Conservation (phyloP, 2,329 filamentous ascomycete genomes). For the Fusarium torulosum region DNA sequence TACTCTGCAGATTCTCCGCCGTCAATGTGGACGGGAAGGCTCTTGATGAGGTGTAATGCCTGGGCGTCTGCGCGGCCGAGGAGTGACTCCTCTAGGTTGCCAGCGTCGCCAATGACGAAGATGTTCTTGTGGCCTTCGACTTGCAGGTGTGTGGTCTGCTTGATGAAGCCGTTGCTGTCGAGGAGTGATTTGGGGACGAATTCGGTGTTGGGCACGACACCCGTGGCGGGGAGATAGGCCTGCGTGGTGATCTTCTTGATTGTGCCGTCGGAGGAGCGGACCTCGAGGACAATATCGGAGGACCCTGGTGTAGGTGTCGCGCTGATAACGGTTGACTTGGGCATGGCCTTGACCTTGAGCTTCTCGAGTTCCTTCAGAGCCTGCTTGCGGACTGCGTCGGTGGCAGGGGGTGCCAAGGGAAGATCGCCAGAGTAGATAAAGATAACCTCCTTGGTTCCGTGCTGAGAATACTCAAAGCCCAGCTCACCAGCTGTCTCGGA, state of each 20-base stretch:
- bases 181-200: conserved; percentile 57
- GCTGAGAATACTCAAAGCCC: conserved; percentile 59
- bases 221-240: conserved; percentile 62
- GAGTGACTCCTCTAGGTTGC: conserved; percentile 56
- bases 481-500: conserved; percentile 66
- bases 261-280: conserved; percentile 52
- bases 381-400: conserved; percentile 56
- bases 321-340: conserved; percentile 55
- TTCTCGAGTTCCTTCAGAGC: conserved; percentile 57
- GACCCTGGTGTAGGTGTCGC: conserved; percentile 41
- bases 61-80: conserved; percentile 52
- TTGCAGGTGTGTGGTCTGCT: conserved; percentile 55
- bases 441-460: conserved; percentile 61
- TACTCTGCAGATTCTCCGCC: conserved; percentile 50
- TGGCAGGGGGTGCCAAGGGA: conserved; percentile 53
- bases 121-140: conserved; percentile 55
- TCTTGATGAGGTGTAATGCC: conserved; percentile 52
- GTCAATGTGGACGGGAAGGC: conserved; percentile 52
- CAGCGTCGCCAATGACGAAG: conserved; percentile 61
- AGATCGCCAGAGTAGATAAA: conserved; percentile 56
- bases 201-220: conserved; percentile 59
- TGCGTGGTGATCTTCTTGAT: conserved; percentile 57
- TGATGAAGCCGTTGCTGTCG: conserved; percentile 52
- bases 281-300: conserved; percentile 52
- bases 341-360: conserved; percentile 59